phyloP scores from a whole-genome alignment of 2,329 filamentous ascomycete species.

The Neocatenulostroma microsporum region DNA sequence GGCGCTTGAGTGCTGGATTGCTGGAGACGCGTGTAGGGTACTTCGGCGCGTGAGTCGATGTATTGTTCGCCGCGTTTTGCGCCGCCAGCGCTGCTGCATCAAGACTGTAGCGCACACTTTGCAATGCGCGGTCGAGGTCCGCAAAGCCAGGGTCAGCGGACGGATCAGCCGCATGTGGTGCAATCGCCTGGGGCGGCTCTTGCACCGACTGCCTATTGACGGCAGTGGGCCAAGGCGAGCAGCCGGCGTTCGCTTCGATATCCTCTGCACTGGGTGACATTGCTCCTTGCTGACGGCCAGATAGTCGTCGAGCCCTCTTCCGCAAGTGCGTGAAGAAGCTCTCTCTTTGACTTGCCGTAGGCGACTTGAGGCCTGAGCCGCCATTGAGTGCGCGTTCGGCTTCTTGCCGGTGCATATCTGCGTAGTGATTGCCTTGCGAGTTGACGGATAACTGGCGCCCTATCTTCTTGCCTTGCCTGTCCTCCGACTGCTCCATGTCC shows the following conservation, averaged over 20 bases:
- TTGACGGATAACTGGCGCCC: constrained; percentile 87
- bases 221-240: constrained; percentile 65
- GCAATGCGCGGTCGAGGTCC: constrained; percentile 54
- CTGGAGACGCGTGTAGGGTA: constrained; percentile 31
- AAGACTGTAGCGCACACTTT: constrained; percentile 52
- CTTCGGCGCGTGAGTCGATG: too few relatives aligned
- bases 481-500: constrained; percentile 43
- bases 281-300: constrained; percentile 77
- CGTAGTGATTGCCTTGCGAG: constrained; percentile 87
- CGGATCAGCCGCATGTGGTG: constrained; percentile 37
- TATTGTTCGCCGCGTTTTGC: constrained; percentile 23
- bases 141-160: constrained; percentile 46
- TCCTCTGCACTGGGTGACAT: constrained; percentile 76
- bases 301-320: constrained; percentile 86
- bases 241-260: constrained; percentile 85
- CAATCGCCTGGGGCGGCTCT: constrained; percentile 49
- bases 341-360: constrained; percentile 75
- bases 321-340: constrained; percentile 97
- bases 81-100: constrained; percentile 39
- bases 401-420: constrained; percentile 81
- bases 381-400: constrained; percentile 86
- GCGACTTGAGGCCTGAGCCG: constrained; percentile 64
- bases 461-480: constrained; percentile 78
- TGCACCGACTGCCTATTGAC: constrained; percentile 74
- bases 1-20: constrained; percentile 42